Base-by-base conservation (phyloP, 306 rosid genomes). In the Ceratonia siliqua region DNA sequence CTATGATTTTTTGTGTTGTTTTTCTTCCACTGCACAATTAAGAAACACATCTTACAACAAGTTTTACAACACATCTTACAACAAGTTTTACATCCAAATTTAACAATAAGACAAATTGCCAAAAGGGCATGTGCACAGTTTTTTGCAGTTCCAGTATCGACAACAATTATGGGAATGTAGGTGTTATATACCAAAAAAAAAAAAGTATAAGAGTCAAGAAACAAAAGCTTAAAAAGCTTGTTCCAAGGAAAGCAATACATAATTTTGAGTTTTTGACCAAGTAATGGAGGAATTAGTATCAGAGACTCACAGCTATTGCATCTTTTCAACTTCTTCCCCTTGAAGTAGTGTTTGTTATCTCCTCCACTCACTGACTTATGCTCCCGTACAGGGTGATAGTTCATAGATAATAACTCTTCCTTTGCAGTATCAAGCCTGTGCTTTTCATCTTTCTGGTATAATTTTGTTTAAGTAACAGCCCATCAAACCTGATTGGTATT, bases 301-400 rank as follows among this genome's bases (percentile, higher is more conserved):
- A 53, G 28, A 79, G 28, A 24, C 86, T 85, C 74, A 84, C 90
- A 76, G 48, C 45, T 55, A 49, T 50, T 68, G 72, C 64, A 79
- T 82, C 78, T 87, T 85, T 82, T 87, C 59, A 73, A 45, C 84
- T 72, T 91, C 85, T 86, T 94, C 12, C 33, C 22, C 83, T 66
- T 82, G 75, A 70, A 0, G n/a, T 20, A 38, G 38, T 41, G 59
- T 46, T 69, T 85, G 38, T 21, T 78, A 18, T 69, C 84, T 63
- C 48, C 30, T 14, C 65, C 50, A 57, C 76, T 38, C 4, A 28
- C 17, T 54, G 43, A 73, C 65, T 49, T 81, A 24, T 30, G 58
- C 78, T 77, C 83, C 72, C 21, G 52, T 20, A 91, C 62, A 80
- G 98, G 98, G 77, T 91, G 87, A 88, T 94, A 91, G 20, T 53